Base-by-base conservation (phyloP, 2,329 filamentous ascomycete genomes). In the Epicoccum sorghinum region DNA sequence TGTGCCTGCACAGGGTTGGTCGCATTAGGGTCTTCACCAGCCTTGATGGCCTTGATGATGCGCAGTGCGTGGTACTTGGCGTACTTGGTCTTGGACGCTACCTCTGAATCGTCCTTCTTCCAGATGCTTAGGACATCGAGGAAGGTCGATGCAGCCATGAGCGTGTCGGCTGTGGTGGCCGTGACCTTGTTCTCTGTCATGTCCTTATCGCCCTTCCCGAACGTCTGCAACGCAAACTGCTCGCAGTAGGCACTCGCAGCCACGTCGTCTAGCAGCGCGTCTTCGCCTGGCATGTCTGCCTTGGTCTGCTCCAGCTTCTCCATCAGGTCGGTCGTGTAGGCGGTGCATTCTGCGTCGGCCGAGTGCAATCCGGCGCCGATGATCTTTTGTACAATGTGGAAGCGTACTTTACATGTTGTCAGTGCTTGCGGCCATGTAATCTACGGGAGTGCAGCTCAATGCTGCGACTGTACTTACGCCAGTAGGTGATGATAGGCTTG, bases 61-160 rank as follows among this genome's bases (percentile, higher is more conserved):
- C 95, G 86, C 32, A 93, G 80, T 2, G 93, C 93, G 73, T 98
- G 96, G 83, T 91, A 99, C 75, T 98, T 99, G 37, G 93, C 92
- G 72, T 91, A 99, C 74, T 96, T 97, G 76, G 93, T 91, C 80
- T 96, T 98, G 49, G 91, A 85, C 35, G 86, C 82, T 18, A 88
- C 86, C 68, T 98, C 92, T 1, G 84, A 77, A 30, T 96, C 90
- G 0, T 84, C 77, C 5, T 86, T 88, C 57, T 70, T 72, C 92
- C 93, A 99, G 67, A 96, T 89, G 60, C 88, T 88, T 51, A 91
- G 83, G 4, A 98, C 81, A 63, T 97, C 91, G 68, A 98, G 87
- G 74, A 99, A 98, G 0, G 92, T 96, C 0, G 91, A 88, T 0
- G 95, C 91, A 1, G 96, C 95, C 70, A 93, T 89, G 64, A 98